Evolutionary conservation across 2,329 filamentous ascomycete species (phyloP).

Genomic region (Fusarium proliferatum): DNA sequence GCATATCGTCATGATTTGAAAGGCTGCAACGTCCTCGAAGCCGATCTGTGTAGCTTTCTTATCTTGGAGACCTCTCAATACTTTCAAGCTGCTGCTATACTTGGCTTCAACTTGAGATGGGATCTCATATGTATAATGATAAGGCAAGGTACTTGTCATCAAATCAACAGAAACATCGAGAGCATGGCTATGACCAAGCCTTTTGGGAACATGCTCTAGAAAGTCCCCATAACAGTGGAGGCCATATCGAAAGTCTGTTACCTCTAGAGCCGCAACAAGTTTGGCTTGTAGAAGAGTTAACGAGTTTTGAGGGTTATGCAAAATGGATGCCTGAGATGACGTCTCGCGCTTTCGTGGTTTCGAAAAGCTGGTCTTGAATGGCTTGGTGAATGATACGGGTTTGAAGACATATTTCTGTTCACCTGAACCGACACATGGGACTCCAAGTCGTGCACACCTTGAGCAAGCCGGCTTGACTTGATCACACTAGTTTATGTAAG

Average conservation of each 20-base stretch:
- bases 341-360: background rate
- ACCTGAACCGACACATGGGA: slow-evolving; percentile 59
- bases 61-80: slow-evolving; percentile 36
- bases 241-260: slow-evolving; percentile 57
- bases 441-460: slow-evolving; percentile 57
- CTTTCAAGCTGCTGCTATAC: slow-evolving; percentile 44
- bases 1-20: slow-evolving; percentile 50
- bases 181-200: slow-evolving; percentile 56
- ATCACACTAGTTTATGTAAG: slow-evolving; percentile 54
- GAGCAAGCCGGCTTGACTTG: slow-evolving; percentile 56
- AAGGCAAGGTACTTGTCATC: slow-evolving; percentile 39
- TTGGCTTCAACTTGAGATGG: slow-evolving; percentile 35
- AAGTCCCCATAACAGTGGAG: slow-evolving; percentile 58
- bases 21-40: slow-evolving; percentile 47
- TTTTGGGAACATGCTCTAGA: slow-evolving; percentile 55
- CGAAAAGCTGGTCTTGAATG: background rate
- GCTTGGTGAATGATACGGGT: slow-evolving; percentile 41
- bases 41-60: slow-evolving; percentile 32
- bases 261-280: slow-evolving; percentile 48
- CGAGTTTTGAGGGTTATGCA: background rate
- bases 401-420: slow-evolving; percentile 62
- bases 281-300: slow-evolving; percentile 32
- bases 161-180: slow-evolving; percentile 53
- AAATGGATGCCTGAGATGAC: background rate
- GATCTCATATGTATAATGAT: slow-evolving; percentile 28